These are phyloP conservation scores for Barnettozyma populi DNA, from an alignment of 805 yeast species.

Conservation along the genomic window DNA sequence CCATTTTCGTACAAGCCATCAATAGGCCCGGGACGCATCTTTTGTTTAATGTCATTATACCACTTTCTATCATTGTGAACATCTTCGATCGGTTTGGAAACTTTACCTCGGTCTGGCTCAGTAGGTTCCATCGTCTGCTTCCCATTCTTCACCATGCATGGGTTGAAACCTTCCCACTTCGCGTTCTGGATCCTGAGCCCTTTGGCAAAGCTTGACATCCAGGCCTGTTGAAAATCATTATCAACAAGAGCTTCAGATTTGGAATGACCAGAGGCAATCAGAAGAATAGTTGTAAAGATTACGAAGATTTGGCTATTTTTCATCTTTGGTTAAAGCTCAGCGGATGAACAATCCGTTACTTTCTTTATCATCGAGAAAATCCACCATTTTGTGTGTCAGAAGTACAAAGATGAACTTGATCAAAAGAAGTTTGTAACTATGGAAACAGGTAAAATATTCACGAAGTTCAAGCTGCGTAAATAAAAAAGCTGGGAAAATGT, in stretches of 20 bases:
- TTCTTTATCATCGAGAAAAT: background rate
- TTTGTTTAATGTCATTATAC: no score
- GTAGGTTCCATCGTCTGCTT: background rate
- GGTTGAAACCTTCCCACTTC: slow-evolving; percentile 2
- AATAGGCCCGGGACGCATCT: no score
- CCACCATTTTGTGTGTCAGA: background rate
- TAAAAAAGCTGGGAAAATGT: background rate
- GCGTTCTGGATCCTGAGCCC: slow-evolving; percentile 3
- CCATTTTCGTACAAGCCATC: no score
- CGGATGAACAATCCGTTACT: background rate
- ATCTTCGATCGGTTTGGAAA: background rate
- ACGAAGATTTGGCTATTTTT: background rate
- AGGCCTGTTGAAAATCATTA: slow-evolving; percentile 1
- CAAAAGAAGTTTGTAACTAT: background rate
- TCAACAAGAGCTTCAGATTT: background rate
- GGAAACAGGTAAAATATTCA: no score
- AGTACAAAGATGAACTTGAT: background rate
- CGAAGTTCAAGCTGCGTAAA: background rate
- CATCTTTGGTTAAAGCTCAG: background rate
- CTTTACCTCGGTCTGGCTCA: background rate
- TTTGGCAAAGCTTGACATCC: slow-evolving; percentile 1
- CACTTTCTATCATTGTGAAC: background rate
- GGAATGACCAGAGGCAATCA: no score
- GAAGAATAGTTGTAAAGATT: background rate
- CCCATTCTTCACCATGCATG: background rate